Evolutionary conservation across 768 basidiomycete genomes (phyloP).

Genomic region (Porphyrellus cyaneotinctus): DNA sequence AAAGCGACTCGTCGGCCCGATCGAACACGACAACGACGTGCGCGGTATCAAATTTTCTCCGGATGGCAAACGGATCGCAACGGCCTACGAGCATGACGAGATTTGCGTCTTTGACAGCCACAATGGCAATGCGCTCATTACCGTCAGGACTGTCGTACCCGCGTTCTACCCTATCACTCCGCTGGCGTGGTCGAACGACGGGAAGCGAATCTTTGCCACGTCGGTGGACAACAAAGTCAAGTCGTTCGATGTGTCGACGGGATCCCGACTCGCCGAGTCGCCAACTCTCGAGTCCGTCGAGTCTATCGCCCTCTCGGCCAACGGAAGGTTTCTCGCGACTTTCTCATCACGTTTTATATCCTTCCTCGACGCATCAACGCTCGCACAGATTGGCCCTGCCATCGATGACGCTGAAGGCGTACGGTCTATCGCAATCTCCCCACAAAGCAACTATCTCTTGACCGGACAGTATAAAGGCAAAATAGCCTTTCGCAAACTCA

Average conservation of each 20-base stretch:
- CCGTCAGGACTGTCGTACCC: not conserved
- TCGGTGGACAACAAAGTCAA: not conserved
- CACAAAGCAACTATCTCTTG: not conserved
- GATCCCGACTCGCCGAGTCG: not conserved
- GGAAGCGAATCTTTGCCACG: not conserved
- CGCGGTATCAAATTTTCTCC: constrained; percentile 2
- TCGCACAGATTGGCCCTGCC: not conserved
- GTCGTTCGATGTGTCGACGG: not conserved
- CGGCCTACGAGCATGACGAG: not conserved
- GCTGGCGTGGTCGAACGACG: constrained; percentile 1
- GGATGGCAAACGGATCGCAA: not conserved
- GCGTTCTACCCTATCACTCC: not conserved
- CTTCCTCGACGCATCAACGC: not conserved
- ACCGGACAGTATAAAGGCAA: not conserved
- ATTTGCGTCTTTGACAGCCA: not conserved
- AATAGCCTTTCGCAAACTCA: not conserved
- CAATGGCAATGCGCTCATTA: not conserved
- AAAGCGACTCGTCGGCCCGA: not conserved
- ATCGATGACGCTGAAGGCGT: not conserved
- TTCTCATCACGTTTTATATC: not conserved
- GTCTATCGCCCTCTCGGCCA: not conserved
- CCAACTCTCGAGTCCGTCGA: not conserved
- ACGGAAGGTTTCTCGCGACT: not conserved
- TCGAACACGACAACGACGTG: too few relatives aligned
- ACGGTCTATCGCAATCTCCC: not conserved